Percentiles rank a stretch among this genome's conserved stretches.
These are phyloP conservation scores for Leccinum brunneo-olivaceum DNA, from an alignment of 1,284 basidiomycete species.

Conservation along the genomic window DNA sequence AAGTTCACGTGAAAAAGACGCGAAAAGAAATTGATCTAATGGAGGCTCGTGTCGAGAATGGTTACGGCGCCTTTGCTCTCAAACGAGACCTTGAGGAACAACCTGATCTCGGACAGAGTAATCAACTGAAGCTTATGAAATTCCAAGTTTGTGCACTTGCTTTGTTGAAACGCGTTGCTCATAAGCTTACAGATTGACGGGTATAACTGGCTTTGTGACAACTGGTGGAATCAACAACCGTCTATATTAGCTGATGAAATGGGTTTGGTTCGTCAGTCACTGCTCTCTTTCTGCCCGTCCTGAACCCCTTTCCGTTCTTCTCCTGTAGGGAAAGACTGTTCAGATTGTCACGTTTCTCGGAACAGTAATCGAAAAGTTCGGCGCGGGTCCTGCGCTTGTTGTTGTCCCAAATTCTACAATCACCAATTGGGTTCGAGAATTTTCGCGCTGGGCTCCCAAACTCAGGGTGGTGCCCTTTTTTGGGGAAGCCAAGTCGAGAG, in stretches of 20 bases:
- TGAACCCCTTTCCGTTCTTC: slow-evolving; percentile 4
- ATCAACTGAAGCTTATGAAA: slow-evolving; percentile 66
- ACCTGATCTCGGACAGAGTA: slow-evolving; percentile 59
- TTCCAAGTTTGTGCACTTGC: slow-evolving; percentile 57
- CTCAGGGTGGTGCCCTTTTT: slow-evolving; percentile 79
- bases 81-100: slow-evolving; percentile 41
- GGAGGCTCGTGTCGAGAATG: slow-evolving; percentile 43
- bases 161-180: slow-evolving; percentile 2
- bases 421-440: slow-evolving; percentile 83
- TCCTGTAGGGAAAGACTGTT: slow-evolving; percentile 79
- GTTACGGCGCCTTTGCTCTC: slow-evolving; percentile 42
- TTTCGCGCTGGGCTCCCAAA: slow-evolving; percentile 85
- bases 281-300: background rate
- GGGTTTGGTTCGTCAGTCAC: slow-evolving; percentile 61
- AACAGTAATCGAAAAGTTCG: slow-evolving; percentile 54
- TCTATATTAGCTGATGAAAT: slow-evolving; percentile 98
- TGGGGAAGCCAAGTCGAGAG: slow-evolving; percentile 72
- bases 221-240: slow-evolving; percentile 83
- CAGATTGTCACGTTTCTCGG: slow-evolving; percentile 87
- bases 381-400: slow-evolving; percentile 76
- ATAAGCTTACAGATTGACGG: slow-evolving; percentile 65
- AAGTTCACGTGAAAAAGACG: slow-evolving; percentile 53
- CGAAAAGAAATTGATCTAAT: slow-evolving; percentile 34
- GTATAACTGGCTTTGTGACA: slow-evolving; percentile 87
- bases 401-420: slow-evolving; percentile 94